A percentile compares a stretch with the other conserved stretches of the same genome.
These are phyloP conservation scores for Colletotrichum scovillei DNA, from an alignment of 2,329 filamentous ascomycete species.

Conservation along the genomic window DNA sequence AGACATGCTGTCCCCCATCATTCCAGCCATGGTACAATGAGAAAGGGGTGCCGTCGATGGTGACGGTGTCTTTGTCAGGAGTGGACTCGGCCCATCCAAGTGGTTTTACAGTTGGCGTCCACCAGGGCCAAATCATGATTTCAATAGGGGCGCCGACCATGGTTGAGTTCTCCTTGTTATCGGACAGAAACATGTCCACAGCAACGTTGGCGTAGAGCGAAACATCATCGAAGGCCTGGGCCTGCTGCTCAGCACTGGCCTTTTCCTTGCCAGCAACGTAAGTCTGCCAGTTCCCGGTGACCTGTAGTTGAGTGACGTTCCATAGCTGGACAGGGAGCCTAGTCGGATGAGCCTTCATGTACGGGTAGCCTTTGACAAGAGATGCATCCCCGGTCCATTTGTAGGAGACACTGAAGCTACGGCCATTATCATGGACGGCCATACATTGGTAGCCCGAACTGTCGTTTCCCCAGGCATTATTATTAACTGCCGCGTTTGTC, in stretches of 20 bases:
- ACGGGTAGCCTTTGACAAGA: constrained; percentile 31
- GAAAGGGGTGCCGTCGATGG: constrained; percentile 29
- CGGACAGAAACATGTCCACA: constrained; percentile 33
- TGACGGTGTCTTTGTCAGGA: constrained; percentile 28
- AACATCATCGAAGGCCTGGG: constrained; percentile 23
- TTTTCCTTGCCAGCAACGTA: constrained; percentile 29
- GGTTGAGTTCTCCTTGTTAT: constrained; percentile 29
- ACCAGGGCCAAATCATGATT: constrained; percentile 35
- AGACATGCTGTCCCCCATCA: constrained; percentile 33
- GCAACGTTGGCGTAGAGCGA: constrained; percentile 33
- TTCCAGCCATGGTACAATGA: constrained; percentile 34
- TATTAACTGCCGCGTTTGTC: constrained; percentile 17
- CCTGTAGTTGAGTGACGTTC: constrained; percentile 30
- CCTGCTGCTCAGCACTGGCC: constrained; percentile 20
- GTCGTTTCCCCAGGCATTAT: constrained; percentile 34
- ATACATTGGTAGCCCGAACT: constrained; percentile 34
- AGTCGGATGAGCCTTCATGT: constrained; percentile 29
- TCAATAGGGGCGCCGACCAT: constrained; percentile 30
- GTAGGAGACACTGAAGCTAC: constrained; percentile 29
- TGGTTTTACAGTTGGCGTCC: constrained; percentile 33
- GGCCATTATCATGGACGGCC: constrained; percentile 25
- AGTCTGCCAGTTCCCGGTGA: constrained; percentile 30
- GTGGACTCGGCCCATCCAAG: constrained; percentile 32
- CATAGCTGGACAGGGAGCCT: constrained; percentile 29
- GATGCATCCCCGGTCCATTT: constrained; percentile 33